A percentile compares a stretch with the other conserved stretches of the same genome.
Evolutionary conservation across 768 basidiomycete genomes (phyloP).

Genomic region (Boletellus emodensis): DNA sequence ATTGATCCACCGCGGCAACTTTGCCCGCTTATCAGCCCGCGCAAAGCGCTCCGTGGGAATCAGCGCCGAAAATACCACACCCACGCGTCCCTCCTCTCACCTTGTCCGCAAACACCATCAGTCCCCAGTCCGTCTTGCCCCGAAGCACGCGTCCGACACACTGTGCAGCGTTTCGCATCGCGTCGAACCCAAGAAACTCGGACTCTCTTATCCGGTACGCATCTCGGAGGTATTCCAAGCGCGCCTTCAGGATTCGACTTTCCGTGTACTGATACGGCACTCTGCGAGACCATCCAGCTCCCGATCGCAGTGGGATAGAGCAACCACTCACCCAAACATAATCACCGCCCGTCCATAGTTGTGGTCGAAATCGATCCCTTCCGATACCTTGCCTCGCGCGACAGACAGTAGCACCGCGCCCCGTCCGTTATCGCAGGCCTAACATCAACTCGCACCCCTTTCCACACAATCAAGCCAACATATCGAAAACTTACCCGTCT

Average conservation of each 20-base stretch:
- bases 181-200: constrained; percentile 98
- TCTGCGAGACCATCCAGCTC: constrained; percentile 35
- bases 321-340: constrained; percentile 84
- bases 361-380: constrained; percentile 99
- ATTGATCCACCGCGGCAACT: constrained; percentile 98
- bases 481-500: constrained; percentile 56
- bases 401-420: constrained; percentile 96
- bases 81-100: constrained; percentile 37
- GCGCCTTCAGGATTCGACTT: constrained; percentile 93
- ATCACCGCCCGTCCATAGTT: constrained; percentile 99
- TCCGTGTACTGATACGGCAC: constrained; percentile 99
- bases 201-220: constrained; percentile 97
- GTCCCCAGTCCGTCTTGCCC: constrained; percentile 98
- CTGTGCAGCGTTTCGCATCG: constrained; percentile 98
- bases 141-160: constrained; percentile 97
- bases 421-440: constrained; percentile 98
- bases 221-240: constrained; percentile 96
- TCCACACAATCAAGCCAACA: not conserved
- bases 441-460: not conserved
- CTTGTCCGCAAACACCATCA: constrained; percentile 99
- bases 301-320: not conserved
- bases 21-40: constrained; percentile 88
- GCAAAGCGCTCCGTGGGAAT: constrained; percentile 70
- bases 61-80: not conserved
- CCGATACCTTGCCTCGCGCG: constrained; percentile 97